Evolutionary conservation across 495 filamentous ascomycete genomes (phyloP).

Genomic region (Aspergillus taichungensis): DNA sequence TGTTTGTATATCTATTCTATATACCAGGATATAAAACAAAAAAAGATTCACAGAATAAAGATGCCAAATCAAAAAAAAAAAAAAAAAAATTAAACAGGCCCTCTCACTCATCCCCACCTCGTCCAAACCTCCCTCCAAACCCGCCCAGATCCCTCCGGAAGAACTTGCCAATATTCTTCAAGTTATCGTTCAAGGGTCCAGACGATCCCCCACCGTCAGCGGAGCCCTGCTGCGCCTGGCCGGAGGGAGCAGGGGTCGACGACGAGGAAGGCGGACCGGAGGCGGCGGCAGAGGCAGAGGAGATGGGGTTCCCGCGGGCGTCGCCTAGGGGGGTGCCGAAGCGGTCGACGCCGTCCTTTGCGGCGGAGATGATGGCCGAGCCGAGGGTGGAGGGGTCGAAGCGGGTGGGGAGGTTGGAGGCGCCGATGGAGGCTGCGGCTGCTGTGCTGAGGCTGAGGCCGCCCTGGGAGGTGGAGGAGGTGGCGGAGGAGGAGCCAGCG

Average conservation of each 20-base stretch:
- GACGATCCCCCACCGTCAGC: constrained; percentile 25
- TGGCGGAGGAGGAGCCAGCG: constrained; percentile 20
- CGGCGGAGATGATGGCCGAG: constrained; percentile 67
- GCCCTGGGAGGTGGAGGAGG: constrained; percentile 35
- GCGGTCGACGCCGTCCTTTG: constrained; percentile 82
- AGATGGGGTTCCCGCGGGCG: constrained; percentile 3
- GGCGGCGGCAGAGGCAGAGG: constrained; percentile 1
- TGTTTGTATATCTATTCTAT: no score
- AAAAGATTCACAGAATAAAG: no score
- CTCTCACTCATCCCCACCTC: constrained; percentile 31
- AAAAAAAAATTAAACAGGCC: no score
- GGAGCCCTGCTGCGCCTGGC: constrained; percentile 9
- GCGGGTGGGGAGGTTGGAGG: constrained; percentile 37
- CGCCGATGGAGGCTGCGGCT: constrained; percentile 34
- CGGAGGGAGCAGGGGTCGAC: constrained; percentile 1
- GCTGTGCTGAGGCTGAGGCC: constrained; percentile 19
- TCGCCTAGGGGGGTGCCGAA: constrained; percentile 53
- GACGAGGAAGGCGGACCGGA: constrained; percentile 1
- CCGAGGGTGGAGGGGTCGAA: constrained; percentile 73
- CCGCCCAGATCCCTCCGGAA: constrained; percentile 83
- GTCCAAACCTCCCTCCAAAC: constrained; percentile 65
- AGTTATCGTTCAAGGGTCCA: constrained; percentile 74
- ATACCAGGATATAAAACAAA: neutral
- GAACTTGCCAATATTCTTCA: constrained; percentile 93
- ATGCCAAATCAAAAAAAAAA: no score